These are phyloP conservation scores for Aspergillus pseudotamarii DNA, from an alignment of 2,329 filamentous ascomycete species.

Conservation along the genomic window DNA sequence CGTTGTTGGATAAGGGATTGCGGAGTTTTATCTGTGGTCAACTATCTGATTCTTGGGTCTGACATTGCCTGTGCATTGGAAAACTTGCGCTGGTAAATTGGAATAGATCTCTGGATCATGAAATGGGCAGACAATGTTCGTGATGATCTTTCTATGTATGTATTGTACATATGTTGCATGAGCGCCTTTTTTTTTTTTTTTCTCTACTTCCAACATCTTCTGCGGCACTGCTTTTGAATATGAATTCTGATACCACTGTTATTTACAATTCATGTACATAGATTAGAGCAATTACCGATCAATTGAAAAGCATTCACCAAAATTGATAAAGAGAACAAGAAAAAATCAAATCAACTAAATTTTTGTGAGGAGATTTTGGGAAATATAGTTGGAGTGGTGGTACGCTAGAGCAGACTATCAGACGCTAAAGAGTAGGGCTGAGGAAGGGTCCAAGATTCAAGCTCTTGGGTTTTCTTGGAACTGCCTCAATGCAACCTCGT, in stretches of 20 bases:
- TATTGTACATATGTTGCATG: conserved; percentile 14
- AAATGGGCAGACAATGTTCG: not conserved
- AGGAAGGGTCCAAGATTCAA: not conserved
- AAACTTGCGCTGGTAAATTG: not conserved
- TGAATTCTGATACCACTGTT: conserved; percentile 5
- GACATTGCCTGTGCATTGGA: not conserved
- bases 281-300: not conserved
- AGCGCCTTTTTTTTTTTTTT: conserved; percentile 7
- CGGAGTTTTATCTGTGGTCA: conserved; percentile 4
- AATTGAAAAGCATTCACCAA: not conserved
- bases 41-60: not conserved
- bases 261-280: conserved; percentile 6
- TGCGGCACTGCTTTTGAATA: not conserved
- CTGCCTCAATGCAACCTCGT: not conserved
- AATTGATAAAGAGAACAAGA: too few species aligned
- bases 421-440: conserved; percentile 7
- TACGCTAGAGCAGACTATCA: not conserved
- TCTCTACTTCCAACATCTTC: not conserved
- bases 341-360: not conserved
- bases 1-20: not conserved
- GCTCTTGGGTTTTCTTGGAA: not conserved
- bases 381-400: not conserved
- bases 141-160: conserved; percentile 2
- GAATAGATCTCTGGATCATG: not conserved
- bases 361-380: not conserved